Evolutionary conservation across 2,329 filamentous ascomycete genomes (phyloP).

Genomic region (Catunica adiposa): DNA sequence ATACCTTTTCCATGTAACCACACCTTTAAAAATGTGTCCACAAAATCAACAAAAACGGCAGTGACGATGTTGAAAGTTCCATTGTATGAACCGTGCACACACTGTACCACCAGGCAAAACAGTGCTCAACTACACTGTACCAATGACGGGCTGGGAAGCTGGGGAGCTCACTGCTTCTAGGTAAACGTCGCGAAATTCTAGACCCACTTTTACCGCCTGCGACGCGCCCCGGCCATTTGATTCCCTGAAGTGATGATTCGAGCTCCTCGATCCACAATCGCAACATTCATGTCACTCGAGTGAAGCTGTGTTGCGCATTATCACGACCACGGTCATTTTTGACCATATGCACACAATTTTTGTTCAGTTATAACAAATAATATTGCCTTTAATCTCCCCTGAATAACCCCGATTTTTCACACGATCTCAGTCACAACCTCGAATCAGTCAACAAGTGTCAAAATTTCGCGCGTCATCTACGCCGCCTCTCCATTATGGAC

Average conservation of each 20-base stretch:
- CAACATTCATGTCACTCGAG: neutral
- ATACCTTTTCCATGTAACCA: no score
- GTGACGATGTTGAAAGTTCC: neutral
- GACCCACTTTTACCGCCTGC: constrained; percentile 13
- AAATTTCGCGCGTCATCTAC: neutral
- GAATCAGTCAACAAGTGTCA: neutral
- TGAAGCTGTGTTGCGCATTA: neutral
- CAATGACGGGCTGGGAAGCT: neutral
- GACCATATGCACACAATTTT: constrained; percentile 3
- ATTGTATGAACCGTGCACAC: neutral
- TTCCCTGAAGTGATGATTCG: constrained; percentile 6
- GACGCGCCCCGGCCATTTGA: constrained; percentile 12
- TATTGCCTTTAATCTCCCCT: neutral
- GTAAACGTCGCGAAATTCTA: constrained; percentile 13
- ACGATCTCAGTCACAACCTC: neutral
- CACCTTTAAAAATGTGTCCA: neutral
- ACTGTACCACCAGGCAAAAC: neutral
- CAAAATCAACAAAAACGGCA: no score
- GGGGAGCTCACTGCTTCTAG: neutral
- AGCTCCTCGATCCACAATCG: neutral
- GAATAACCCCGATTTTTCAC: neutral
- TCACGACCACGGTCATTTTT: neutral
- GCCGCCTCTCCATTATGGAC: constrained; percentile 20
- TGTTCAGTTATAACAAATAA: neutral
- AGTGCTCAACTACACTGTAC: neutral